Evolutionary conservation across 495 filamentous ascomycete genomes (phyloP), one percentile per base, ranked within the genome.

Genomic region (Podospora fimiseda): DNA sequence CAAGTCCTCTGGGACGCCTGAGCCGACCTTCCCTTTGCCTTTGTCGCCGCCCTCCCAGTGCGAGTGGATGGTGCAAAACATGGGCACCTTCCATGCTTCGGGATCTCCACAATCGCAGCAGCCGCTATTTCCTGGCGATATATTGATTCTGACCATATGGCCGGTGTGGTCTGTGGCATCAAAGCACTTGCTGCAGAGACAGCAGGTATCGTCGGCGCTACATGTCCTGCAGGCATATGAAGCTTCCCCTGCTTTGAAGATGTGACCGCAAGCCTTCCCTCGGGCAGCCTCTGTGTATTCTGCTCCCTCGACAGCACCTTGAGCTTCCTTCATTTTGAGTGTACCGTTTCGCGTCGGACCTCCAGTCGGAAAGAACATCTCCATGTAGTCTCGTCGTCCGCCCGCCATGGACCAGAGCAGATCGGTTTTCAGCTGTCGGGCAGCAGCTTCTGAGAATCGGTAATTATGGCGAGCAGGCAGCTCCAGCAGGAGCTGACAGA

Each of bases 21-120:
- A 70, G 4, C 70, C 65, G 50, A 77, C 75, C 51, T 80, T 84
- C 19, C 78, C 79, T 61, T 91, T 93, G 2, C 78, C 86, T 58
- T 85, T 82, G 37, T 75, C 75, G 6, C 63, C 70, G 22, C 76
- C 65, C 15, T 73, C 70, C 57, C 74, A 67, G 33, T 82, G 78
- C 19, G 88, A 93, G 59, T 98, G 93, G 61, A 98, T 97, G 19
- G 90, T 88, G 72, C 93, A 98, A 64, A 88, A 86, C 53, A 96
- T 79, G 21, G 91, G 91, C 22, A 82, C 64, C 60, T 80, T 82
- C 93, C 93, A 98, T 6, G 93, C 93, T 64, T 98, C 93, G 11
- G 82, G 79, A 65, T 98, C 93, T 41, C 93, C 94, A 63, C 93
- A 98, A 62, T 98, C 93, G 65, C 93, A 98, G 70, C 93, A 97